Conservation (phyloP, 2,329 filamentous ascomycete species). For the Xylariaceae sp. region DNA sequence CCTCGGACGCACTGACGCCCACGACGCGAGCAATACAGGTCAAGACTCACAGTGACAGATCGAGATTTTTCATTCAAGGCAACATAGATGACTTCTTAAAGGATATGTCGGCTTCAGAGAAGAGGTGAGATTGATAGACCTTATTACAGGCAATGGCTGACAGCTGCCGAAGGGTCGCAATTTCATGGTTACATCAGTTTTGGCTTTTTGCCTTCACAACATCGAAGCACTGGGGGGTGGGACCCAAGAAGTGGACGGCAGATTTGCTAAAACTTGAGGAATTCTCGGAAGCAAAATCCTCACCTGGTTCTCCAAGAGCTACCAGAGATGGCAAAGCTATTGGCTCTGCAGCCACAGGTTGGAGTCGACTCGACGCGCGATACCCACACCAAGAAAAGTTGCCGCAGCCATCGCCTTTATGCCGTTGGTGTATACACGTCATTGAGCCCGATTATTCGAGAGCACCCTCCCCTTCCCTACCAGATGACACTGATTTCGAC, state of each 20-base stretch:
- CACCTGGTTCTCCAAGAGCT: not conserved
- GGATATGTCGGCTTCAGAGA: constrained; percentile 35
- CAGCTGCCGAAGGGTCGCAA: constrained; percentile 22
- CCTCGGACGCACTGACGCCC: constrained; percentile 34
- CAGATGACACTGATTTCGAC: not conserved
- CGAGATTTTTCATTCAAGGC: constrained; percentile 37
- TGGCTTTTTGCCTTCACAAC: constrained; percentile 42
- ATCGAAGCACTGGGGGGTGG: constrained; percentile 38
- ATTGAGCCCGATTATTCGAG: not conserved
- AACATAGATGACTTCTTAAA: constrained; percentile 35
- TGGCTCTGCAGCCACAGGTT: not conserved
- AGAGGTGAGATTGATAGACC: not conserved
- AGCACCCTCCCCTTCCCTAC: not conserved
- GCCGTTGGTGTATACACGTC: constrained; percentile 4
- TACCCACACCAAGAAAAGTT: not conserved
- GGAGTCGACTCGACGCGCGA: not conserved
- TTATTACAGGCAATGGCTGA: constrained; percentile 23
- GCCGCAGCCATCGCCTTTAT: not conserved
- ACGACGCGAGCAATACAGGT: constrained; percentile 24
- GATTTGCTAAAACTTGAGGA: constrained; percentile 5
- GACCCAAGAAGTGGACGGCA: constrained; percentile 37
- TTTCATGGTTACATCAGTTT: constrained; percentile 43
- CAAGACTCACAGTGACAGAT: constrained; percentile 33
- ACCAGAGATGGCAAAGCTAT: not conserved
- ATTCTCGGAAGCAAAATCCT: not conserved